Evolutionary conservation across 2,329 filamentous ascomycete species (phyloP).

Genomic region (Curvularia spicifera): DNA sequence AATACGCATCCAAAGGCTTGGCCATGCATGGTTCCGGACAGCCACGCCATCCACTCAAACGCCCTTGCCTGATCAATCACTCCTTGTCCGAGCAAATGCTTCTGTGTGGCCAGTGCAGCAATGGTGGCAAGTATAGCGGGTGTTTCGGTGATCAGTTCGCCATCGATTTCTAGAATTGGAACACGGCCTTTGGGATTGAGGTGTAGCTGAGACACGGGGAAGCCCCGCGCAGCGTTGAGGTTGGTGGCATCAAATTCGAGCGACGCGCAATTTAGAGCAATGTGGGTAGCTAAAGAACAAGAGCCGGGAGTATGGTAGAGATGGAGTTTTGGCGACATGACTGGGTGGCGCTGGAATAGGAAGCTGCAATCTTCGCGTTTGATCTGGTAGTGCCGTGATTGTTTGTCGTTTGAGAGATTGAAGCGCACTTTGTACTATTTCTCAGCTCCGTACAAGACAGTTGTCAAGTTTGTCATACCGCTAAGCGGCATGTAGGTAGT

Average conservation of each 20-base stretch:
- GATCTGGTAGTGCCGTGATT: background rate
- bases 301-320: constrained; percentile 26
- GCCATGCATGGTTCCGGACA: constrained; percentile 29
- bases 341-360: background rate
- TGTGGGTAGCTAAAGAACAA: constrained; percentile 28
- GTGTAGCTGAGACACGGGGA: constrained; percentile 18
- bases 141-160: constrained; percentile 29
- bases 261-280: constrained; percentile 25
- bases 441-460: background rate
- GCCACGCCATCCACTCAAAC: constrained; percentile 32
- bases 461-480: background rate
- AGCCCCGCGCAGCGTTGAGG: constrained; percentile 16
- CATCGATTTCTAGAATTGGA: constrained; percentile 27
- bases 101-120: constrained; percentile 15
- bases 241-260: constrained; percentile 19
- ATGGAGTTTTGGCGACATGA: constrained; percentile 25
- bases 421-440: background rate
- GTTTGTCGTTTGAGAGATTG: background rate
- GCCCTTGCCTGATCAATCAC: constrained; percentile 21
- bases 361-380: background rate
- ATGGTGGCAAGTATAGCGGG: constrained; percentile 1
- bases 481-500: background rate
- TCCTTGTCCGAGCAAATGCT: constrained; percentile 24
- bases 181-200: constrained; percentile 34
- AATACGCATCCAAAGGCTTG: constrained; percentile 26